Base-by-base conservation (phyloP, 2,329 filamentous ascomycete species). In the Exophiala sideris region DNA sequence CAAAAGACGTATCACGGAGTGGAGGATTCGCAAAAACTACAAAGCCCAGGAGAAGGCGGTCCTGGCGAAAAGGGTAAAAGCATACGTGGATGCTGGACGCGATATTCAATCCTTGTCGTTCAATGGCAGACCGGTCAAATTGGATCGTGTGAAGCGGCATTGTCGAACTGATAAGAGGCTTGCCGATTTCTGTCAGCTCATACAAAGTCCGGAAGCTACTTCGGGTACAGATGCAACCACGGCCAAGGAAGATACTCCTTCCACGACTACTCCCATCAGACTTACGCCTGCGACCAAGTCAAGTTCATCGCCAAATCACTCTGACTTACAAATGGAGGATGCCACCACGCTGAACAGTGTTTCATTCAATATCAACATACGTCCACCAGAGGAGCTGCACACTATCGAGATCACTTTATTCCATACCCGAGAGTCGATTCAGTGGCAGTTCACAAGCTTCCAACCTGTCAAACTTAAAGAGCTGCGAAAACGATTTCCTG, bases 1-100 rank as follows among this genome's bases (percentile, higher is more conserved):
- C 58, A 61, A 58, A 45, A 47, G 56, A 21, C 52, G 56, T 12
- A 58, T 61, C 14, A 44, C 46, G 5, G 49, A 56, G 6, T 61
- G 58, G 58, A 56, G 56, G 33, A 52, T 61, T n/a, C 53, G 48
- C 29, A 59, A 59, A 49, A 59, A 59, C 38, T 59, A 59, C 50
- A 59, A 59, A 29, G 56, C 56, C 32, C 52, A 56, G 29, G 52
- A 59, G 14, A 59, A 59, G 35, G 56, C 53, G 20, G 32, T 49
- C 18, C 41, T 59, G 5, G 56, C 56, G n/a, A 47, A 46, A 39
- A 42, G 44, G 5, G 53, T 59, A 34, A 56, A 59, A 29, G 56
- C 49, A 11, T 59, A 38, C 32, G 52, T 59, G 10, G 49, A 53
- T 35, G 48, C 56, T 10, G 56, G 56, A 18, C 45, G 53, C 12